Evolutionary conservation across 306 rosid species (phyloP), one percentile per base, ranked within the genome.

Genomic region (Glycyrrhiza uralensis): DNA sequence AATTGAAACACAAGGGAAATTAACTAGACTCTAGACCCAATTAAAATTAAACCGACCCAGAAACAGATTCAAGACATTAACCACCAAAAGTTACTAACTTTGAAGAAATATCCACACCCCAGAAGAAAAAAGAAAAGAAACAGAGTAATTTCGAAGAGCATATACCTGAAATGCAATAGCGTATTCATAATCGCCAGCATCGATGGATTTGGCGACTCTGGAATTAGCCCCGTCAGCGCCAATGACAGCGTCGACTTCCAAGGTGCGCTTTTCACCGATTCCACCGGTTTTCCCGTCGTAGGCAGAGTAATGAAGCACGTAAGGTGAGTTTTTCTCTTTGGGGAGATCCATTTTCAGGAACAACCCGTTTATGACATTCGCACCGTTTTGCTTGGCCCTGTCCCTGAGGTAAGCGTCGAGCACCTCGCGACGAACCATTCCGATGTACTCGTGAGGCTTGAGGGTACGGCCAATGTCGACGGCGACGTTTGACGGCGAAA

Each of bases 201-300:
- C 82, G 70, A 94, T 94, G 19, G 89, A 81, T 84, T 94, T 94
- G 5, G 99, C 99, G 2, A 94, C 97, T 8, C 96, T 84, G 10
- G 99, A 94, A 83, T 94, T 94, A 20, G 99, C 97, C 20, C 99
- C 99, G 59, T 95, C 96, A 3, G 99, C 99, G 1, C 99, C 99
- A 59, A 95, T 86, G 14, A 95, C 99, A 10, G 96, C 99, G 18
- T 95, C 99, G 7, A 95, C 97, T 83, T 95, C 97, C 79, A 95
- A 29, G 0, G 85, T 95, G 61, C 24, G 50, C 84, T 88, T 95
- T 33, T 80, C 88, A n/a, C 99, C 99, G 1, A 71, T 66, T 0
- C 91, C 97, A 8, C 97, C 92, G 24, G 47, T 49, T 70, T 85
- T 95, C 12, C 85, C 90, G 36, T 87, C 96, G 2, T 88, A 95